Evolutionary conservation across 139 green algal genomes (phyloP), one percentile per base, ranked within the genome.

Genomic region (Coelastrella sp.): DNA sequence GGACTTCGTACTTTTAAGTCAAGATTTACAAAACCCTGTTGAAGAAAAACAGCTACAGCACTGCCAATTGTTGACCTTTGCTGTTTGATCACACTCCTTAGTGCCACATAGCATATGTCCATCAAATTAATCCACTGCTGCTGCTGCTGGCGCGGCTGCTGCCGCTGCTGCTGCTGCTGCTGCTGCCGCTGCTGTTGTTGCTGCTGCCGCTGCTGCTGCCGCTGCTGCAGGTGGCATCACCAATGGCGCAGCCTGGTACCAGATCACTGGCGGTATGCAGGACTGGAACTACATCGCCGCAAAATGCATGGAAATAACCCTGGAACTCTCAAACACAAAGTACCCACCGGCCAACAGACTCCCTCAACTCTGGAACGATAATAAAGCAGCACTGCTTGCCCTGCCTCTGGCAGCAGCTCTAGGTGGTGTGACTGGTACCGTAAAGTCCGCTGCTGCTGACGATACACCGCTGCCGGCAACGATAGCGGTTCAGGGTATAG

Each of bases 261-360:
- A 95, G 0, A 79, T 99, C 79, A 97, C 97, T 70, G 97, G 97
- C 12, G 94, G 95, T 89, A 96, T 98, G 95, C 74, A 93, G 72
- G 92, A 99, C 93, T 99, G 95, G 95, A 96, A 97, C 88, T 99
- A 99, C 92, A 14, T 99, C 9, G 92, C 91, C 17, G 94, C 61
- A 4, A 89, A 87, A 60, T 98, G 94, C 91, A 93, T 98, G 82
- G 96, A 98, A 82, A 66, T 99, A 7, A 99, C 98, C 3, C 85
- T 99, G 49, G 98, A 99, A 93, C 87, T 98, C 8, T 96, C 90
- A 82, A 83, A 96, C 0, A n/a, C 75, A 24, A 99, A 99, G 93
- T 96, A 93, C 92, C 97, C 87, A 1, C 14, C 92, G 12, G 90
- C 92, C 25, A 65, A 49, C 24, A 6, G 61, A 19, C 93, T 98